Base-by-base conservation (phyloP, 805 yeast genomes). In the Sugiyamaella floridensis region DNA sequence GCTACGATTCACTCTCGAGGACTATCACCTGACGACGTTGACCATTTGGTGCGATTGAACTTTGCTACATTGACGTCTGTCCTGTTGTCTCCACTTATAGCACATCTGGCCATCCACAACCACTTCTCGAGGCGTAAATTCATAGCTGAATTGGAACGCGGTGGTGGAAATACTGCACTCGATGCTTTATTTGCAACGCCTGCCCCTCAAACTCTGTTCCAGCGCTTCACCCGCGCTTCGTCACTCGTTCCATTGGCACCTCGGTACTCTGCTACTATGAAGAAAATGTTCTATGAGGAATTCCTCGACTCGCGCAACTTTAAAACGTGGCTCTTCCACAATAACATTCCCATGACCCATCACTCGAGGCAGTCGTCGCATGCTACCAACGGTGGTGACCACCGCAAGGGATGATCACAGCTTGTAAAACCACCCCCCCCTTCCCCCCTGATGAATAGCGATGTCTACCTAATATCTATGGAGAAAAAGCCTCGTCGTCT, bases 291-390 rank as follows among this genome's bases (percentile, higher is more conserved):
- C 37, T 58, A 58, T 46, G 20, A 37, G 22, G 41, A 48, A 34
- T 52, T 57, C 34, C 14, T 58, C 20, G 19, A 34, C 16, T 26
- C 55, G 28, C 22, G 20, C 19, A 47, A 45, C 15, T 51, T 54
- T 29, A 29, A 20, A 4, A 26, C 43, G 76, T 15, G 79, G 79
- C 37, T 32, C n/a, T 32, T 14, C n/a, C 37, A 32, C 37, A 32
- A 32, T 11, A 11, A 10, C n/a, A 14, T 32, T 32, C 37, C 37
- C n/a, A 32, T 32, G 12, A 14, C 37, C 3, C 12, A 14, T 14
- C 37, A 32, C n/a, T 32, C 37, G n/a, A 10, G 37, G 12, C 37
- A 32, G n/a, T 32, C 37, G n/a, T 32, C 37, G 12, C 12, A 11
- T 11, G 37, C 37, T 14, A 14, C n/a, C n/a, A 32, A 32, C 37